Evolutionary conservation across 345 rosid genomes (phyloP), one percentile per base, ranked within the genome.

Genomic region (Geranium brycei): DNA sequence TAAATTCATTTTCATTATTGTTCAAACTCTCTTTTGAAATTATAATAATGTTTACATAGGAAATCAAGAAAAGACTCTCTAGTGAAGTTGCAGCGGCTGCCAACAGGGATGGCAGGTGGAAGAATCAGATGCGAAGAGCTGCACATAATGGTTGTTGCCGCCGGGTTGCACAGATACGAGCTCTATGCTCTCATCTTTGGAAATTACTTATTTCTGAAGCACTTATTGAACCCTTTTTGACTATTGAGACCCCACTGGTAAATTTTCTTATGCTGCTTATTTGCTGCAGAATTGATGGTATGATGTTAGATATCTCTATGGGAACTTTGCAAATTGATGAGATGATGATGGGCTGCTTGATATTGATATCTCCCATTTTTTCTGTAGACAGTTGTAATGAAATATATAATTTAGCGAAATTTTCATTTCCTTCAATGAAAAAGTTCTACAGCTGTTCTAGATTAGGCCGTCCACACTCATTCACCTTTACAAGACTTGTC

Each of bases 91-190:
- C 79, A 38, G 98, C 93, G 72, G 86, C 95, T 70, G 98, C 98
- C 71, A 85, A 78, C 77, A 85, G 69, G 71, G 83, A 81, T 79
- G 96, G 98, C 72, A 83, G 86, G 75, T 89, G 98, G 98, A 86
- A 78, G 79, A 92, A 92, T 82, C 98, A 92, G 77, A 89, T 81
- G 80, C 85, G 90, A 65, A 87, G 86, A 76, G 95, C 83, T 68
- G 96, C 97, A 67, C 91, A 87, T 76, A 91, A 92, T 71, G 97
- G 98, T 66, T 92, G 97, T 76, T 92, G 98, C 73, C 89, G 83
- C 58, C 87, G 95, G 64, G 98, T 79, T 76, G 93, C 98, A 58
- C 97, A 84, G 77, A 79, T 79, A 13, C 82, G 95, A 70, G 89
- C 93, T 60, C 70, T 92, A 16, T 79, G 73, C 73, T 84, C 85